These are phyloP conservation scores for Lichtheimia corymbifera DNA, from an alignment of 371 early-diverging fungal species.

Conservation along the genomic window DNA sequence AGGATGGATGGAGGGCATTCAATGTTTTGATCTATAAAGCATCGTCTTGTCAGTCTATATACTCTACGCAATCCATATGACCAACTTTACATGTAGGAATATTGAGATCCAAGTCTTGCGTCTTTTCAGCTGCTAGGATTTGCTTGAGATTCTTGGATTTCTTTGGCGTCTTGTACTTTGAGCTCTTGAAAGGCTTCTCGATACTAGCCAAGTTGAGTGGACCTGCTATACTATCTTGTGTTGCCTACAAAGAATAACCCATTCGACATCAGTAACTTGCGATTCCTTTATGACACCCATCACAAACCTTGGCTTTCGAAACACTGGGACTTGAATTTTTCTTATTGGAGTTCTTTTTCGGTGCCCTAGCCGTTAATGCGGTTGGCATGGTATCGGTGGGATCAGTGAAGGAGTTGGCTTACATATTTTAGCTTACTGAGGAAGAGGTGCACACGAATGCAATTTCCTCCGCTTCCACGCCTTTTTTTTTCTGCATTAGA, in stretches of 20 bases:
- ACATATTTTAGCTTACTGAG: too few relatives aligned
- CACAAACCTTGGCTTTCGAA: slow-evolving; percentile 6
- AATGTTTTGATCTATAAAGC: slow-evolving; percentile 70
- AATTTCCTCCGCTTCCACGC: too few relatives aligned
- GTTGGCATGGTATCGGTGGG: too few relatives aligned
- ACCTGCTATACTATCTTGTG: slow-evolving; percentile 12
- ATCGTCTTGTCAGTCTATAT: background rate
- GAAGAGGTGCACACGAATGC: too few relatives aligned
- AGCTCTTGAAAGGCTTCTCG: slow-evolving; percentile 72
- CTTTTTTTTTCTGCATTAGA: too few relatives aligned
- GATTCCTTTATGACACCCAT: background rate
- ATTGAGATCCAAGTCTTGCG: slow-evolving; percentile 59
- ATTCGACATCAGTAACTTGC: background rate
- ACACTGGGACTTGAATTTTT: background rate
- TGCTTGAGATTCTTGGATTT: slow-evolving; percentile 82
- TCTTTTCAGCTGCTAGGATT: slow-evolving; percentile 72
- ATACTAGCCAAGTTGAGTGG: slow-evolving; percentile 33
- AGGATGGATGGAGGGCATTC: slow-evolving; percentile 82
- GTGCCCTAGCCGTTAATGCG: slow-evolving; percentile 11
- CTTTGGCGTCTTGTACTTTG: slow-evolving; percentile 61
- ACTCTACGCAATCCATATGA: background rate
- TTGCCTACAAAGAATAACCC: background rate
- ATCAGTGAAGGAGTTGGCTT: too few relatives aligned
- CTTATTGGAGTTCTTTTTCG: slow-evolving; percentile 15
- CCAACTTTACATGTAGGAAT: slow-evolving; percentile 70